A percentile compares a stretch with the other conserved stretches of the same genome.
phyloP scores from a whole-genome alignment of 2,329 filamentous ascomycete species.

The Orbilia oligospora region DNA sequence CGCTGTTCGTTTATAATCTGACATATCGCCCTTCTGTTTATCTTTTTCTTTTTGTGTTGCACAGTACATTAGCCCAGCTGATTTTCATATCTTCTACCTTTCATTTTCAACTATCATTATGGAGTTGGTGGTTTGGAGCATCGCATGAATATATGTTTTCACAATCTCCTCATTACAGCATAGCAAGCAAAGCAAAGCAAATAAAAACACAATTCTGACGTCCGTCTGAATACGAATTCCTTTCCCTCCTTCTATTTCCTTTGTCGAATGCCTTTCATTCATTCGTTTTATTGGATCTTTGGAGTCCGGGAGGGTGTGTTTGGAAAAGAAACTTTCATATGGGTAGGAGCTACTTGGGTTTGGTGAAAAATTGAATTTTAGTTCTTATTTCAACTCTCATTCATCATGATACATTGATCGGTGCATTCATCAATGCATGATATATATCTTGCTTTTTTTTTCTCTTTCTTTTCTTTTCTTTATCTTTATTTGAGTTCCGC shows the following conservation, averaged over 20 bases:
- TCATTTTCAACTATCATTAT: slow-evolving; percentile 42
- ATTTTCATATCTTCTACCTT: slow-evolving; percentile 27
- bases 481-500: background rate
- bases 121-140: slow-evolving; percentile 61
- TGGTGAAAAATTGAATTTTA: slow-evolving; percentile 13
- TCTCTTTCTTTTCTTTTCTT: no score
- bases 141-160: slow-evolving; percentile 14
- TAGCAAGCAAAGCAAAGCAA: slow-evolving; percentile 20
- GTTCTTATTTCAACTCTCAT: slow-evolving; percentile 11
- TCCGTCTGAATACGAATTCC: slow-evolving; percentile 43
- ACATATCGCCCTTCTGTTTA: background rate
- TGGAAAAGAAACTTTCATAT: slow-evolving; percentile 25
- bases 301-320: slow-evolving; percentile 14
- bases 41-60: slow-evolving; percentile 11
- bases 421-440: background rate
- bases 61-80: slow-evolving; percentile 23
- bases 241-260: slow-evolving; percentile 17
- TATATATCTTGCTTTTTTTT: no score
- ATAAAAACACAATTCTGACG: slow-evolving; percentile 52
- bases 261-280: slow-evolving; percentile 11
- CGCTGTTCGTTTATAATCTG: slow-evolving; percentile 7
- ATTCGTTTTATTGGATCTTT: slow-evolving; percentile 26
- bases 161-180: slow-evolving; percentile 20
- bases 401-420: background rate
- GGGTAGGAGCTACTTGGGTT: slow-evolving; percentile 18